These are phyloP conservation scores for Suillus spraguei DNA, from an alignment of 768 basidiomycete species.

Conservation along the genomic window DNA sequence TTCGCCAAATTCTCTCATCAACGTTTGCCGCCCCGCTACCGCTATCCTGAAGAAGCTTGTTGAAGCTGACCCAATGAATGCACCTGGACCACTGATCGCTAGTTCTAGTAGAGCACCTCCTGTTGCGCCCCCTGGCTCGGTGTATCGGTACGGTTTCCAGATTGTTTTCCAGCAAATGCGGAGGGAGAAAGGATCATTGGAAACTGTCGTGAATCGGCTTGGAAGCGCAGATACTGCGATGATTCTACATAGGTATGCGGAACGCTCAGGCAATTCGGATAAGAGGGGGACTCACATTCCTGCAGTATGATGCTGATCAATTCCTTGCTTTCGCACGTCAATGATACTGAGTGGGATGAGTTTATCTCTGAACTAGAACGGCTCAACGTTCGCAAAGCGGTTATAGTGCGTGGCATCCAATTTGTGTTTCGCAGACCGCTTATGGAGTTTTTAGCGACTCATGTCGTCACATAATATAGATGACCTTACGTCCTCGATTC, in stretches of 20 bases:
- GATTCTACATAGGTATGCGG: conserved; percentile 73
- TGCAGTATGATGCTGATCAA: conserved; percentile 88
- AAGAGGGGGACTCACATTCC: neutral
- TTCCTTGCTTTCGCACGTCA: conserved; percentile 79
- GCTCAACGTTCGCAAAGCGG: conserved; percentile 78
- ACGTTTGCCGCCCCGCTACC: conserved; percentile 90
- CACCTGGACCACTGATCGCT: conserved; percentile 57
- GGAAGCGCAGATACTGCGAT: conserved; percentile 85
- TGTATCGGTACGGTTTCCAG: conserved; percentile 83
- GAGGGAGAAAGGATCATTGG: conserved; percentile 67
- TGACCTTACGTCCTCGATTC: conserved; percentile 79
- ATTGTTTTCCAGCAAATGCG: conserved; percentile 84
- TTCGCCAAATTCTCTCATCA: conserved; percentile 76
- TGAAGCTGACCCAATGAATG: conserved; percentile 77
- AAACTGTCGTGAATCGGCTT: conserved; percentile 80
- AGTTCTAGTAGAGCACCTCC: conserved; percentile 64
- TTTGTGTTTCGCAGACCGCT: conserved; percentile 12
- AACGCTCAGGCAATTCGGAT: neutral
- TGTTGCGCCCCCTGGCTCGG: conserved; percentile 60
- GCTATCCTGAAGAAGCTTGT: conserved; percentile 89
- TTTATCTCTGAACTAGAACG: conserved; percentile 76
- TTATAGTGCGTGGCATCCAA: conserved; percentile 57
- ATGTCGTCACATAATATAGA: conserved; percentile 84
- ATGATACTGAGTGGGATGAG: conserved; percentile 75
- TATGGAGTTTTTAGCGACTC: conserved; percentile 53